Base-by-base conservation (phyloP, 331 rosid species). In the Rosa hybrid region DNA sequence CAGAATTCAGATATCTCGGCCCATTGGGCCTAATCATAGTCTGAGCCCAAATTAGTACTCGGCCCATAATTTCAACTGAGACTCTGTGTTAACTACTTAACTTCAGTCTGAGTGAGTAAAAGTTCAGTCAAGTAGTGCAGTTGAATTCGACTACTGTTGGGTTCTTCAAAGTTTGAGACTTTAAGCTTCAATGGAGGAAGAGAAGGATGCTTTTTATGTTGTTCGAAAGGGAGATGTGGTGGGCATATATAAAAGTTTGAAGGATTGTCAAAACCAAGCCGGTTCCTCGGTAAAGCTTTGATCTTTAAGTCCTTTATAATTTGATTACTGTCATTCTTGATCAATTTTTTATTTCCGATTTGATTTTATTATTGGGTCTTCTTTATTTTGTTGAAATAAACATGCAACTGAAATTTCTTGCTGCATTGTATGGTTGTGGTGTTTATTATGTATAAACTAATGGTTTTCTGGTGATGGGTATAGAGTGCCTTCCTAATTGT, bases 211-310 rank as follows among this genome's bases (percentile, higher is more conserved):
- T 41, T 93, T 91, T 74, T 95, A 86, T 60, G 89, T 95, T 63
- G 94, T 91, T 42, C 89, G 79, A 72, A 93, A 89, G 71, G 98
- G 99, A 5, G 92, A 89, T 44, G 79, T 90, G 67, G 77, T 93
- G 67, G 99, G 96, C 71, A 77, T 95, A 38, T 95, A 93, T 86
- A 95, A 83, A 80, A 90, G 84, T 79, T 71, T 83, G 30, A 84
- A 64, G 56, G 97, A 93, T 76, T 70, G 90, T 57, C 92, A 86
- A 84, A 64, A 76, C 78, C 88, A 85, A 60, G 82, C 83, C 21
- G 85, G 92, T 64, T 79, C 87, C 65, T 87, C 91, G 74, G 95
- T 92, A 84, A 77, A 27, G 18, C 65, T 45, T 90, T 73, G 60
- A 4, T 50, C 67, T n/a, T 72, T 39, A 4, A 44, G 70, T 56